Base-by-base conservation (phyloP, 805 yeast species). In the Metschnikowia drakensbergensis region DNA sequence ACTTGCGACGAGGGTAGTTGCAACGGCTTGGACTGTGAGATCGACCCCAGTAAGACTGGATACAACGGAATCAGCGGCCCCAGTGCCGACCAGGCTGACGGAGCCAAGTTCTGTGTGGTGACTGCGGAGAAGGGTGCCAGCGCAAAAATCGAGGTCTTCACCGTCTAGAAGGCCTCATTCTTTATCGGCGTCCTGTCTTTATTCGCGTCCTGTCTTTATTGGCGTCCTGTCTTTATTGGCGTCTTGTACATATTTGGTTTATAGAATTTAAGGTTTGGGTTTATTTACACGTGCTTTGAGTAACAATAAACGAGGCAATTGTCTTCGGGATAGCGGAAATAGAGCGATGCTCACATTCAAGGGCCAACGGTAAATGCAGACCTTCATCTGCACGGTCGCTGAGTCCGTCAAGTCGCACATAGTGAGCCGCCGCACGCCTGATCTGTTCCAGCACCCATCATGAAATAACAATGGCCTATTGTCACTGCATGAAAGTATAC, bases 41-140 rank as follows among this genome's bases (percentile, higher is more conserved):
- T 89, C 60, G 86, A 89, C 61, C 96, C 96, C 43, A 71, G 80
- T 33, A 71, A 69, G 44, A 65, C 71, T 49, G 85, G 80, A 34
- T 74, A 83, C 55, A 86, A 88, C 69, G 74, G 73, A 45, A 77
- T 81, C 32, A 54, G 60, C 17, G 74, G 81, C 25, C 58, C 69
- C 3, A 58, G 68, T 4, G 64, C 73, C 47, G 84, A 83, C 44
- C 58, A 59, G n/a, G 65, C 62, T 5, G 58, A 63, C 34, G 88
- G 83, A 55, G 95, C 85, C 36, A 75, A 78, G n/a, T 88, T 79
- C 79, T 89, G 96, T 76, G 86, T 88, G 45, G 85, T 88, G 43
- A 88, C 96, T 39, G 96, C 88, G 32, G 67, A 69, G 39, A 76
- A 80, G 57, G 76, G 78, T 46, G 73, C 86, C 33, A 74, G 72